A percentile compares a stretch with the other conserved stretches of the same genome.
Evolutionary conservation across 1,139 yeast species (phyloP).

Genomic region (Debaryomyces fabryi): DNA sequence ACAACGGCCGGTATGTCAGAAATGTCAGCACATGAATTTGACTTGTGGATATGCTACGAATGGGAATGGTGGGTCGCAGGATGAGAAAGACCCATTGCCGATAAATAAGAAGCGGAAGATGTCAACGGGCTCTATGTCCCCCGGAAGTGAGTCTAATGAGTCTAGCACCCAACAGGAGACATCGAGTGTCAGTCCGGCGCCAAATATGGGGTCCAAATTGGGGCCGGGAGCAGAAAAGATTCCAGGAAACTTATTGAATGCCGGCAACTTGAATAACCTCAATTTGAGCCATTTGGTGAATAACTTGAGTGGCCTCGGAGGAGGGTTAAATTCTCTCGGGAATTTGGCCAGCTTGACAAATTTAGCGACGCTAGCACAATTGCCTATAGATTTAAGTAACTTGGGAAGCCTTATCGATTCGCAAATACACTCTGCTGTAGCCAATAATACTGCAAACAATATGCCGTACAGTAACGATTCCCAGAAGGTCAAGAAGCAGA

Average conservation of each 20-base stretch:
- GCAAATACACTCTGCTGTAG: conserved; percentile 16
- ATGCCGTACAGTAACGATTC: conserved; percentile 15
- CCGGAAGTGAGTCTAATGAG: conserved; percentile 1
- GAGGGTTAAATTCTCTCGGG: conserved; percentile 40
- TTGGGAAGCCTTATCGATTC: conserved; percentile 35
- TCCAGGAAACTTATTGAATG: conserved; percentile 30
- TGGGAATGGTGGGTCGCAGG: conserved; percentile 5
- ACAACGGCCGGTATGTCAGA: conserved; percentile 72
- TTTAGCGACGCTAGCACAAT: conserved; percentile 48
- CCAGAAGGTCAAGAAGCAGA: background rate
- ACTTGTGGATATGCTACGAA: conserved; percentile 61
- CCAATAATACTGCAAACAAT: conserved; percentile 18
- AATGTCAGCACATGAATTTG: conserved; percentile 76
- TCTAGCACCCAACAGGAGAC: conserved; percentile 25
- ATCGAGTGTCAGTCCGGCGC: conserved; percentile 23
- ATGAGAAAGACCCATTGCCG: conserved; percentile 5
- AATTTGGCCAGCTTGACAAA: conserved; percentile 44
- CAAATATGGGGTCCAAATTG: conserved; percentile 14
- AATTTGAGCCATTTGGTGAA: conserved; percentile 50
- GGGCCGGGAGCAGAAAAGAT: background rate
- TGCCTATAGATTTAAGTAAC: conserved; percentile 45
- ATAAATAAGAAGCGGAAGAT: conserved; percentile 11
- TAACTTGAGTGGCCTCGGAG: conserved; percentile 41
- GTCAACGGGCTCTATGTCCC: conserved; percentile 4
- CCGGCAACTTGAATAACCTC: conserved; percentile 49